Base-by-base conservation (phyloP, 2,329 filamentous ascomycete species). In the Fusarium guadeloupense region DNA sequence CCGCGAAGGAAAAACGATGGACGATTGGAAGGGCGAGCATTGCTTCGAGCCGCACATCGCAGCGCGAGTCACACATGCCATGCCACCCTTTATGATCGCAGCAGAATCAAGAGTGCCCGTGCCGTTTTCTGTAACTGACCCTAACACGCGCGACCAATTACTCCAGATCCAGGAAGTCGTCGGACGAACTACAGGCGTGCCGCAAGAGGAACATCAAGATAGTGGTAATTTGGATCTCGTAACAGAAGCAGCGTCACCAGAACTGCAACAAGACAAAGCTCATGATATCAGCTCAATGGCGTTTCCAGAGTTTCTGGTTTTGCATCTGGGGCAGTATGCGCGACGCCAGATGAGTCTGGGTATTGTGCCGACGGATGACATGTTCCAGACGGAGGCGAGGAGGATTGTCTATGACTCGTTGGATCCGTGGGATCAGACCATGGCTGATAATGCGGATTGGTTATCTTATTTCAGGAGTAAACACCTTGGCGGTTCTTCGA, bases 371-470 rank as follows among this genome's bases (percentile, higher is more conserved):
- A 71, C 59, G 0, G 70, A 74, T 16, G 62, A 64, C 4, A 72
- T 73, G 64, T 67, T 74, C 6, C 60, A 70, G 13, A 46, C 61
- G 0, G 69, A 72, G 28, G 65, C 69, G 4, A 65, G 69, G 13
- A 59, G 61, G 9, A 46, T 74, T 6, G 60, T 69, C 14, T 72
- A 69, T 25, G 61, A 67, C 10, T 60, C 51, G 1, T 53, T 56
- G 1, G 70, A 73, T 7, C 54, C 64, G 0, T 71, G 61, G 62
- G 68, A 73, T 19, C 67, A 70, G 16, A 73, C 69, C 0, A 57
- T 74, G 34, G 69, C 70, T 4, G 69, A 72, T 9, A 71, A 72
- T 17, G 42, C 41, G 1, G 64, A 71, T 12, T 73, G 71, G 70
- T 26, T 74, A 9, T 52, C 60, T 1, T 59, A 52, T 13, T 74